phyloP scores from a whole-genome alignment of 352 stramenopile species.

The Elongisporangium senticosum region DNA sequence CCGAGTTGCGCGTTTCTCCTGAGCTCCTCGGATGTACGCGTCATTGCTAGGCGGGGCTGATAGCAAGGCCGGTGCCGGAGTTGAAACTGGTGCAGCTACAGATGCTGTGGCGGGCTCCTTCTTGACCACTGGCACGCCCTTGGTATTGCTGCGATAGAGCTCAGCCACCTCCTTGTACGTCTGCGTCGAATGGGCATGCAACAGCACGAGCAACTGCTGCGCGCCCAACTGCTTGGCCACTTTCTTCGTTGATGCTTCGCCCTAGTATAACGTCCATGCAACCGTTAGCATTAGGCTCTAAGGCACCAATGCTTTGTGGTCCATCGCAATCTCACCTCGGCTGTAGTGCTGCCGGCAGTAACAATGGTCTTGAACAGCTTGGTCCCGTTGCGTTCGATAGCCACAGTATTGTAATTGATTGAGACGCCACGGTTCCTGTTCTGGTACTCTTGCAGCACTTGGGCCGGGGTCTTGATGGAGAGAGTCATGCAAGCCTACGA shows the following conservation, averaged over 20 bases:
- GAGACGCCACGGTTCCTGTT: slow-evolving; percentile 73
- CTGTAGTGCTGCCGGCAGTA: slow-evolving; percentile 51
- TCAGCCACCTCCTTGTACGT: slow-evolving; percentile 66
- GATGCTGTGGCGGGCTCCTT: slow-evolving; percentile 4
- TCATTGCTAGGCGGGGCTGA: neutral
- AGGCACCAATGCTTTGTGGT: neutral
- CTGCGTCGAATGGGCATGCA: slow-evolving; percentile 45
- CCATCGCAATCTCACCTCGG: slow-evolving; percentile 36
- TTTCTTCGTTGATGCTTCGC: slow-evolving; percentile 72
- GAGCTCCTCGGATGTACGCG: neutral
- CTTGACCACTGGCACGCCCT: slow-evolving; percentile 19
- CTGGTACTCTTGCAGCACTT: slow-evolving; percentile 85
- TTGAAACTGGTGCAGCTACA: neutral
- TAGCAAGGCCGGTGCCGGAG: neutral
- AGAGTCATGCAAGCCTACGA: slow-evolving; percentile 66
- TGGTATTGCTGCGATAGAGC: slow-evolving; percentile 55
- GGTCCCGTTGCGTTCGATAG: slow-evolving; percentile 36
- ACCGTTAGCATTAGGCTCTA: neutral
- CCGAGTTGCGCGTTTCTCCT: neutral
- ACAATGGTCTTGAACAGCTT: slow-evolving; percentile 84
- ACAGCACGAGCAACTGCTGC: slow-evolving; percentile 57
- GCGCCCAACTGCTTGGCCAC: slow-evolving; percentile 75
- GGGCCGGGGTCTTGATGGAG: slow-evolving; percentile 73
- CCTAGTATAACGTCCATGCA: slow-evolving; percentile 17
- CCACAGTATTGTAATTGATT: slow-evolving; percentile 78